phyloP scores from a whole-genome alignment of 306 rosid species.

The Vachellia pachyceras region DNA sequence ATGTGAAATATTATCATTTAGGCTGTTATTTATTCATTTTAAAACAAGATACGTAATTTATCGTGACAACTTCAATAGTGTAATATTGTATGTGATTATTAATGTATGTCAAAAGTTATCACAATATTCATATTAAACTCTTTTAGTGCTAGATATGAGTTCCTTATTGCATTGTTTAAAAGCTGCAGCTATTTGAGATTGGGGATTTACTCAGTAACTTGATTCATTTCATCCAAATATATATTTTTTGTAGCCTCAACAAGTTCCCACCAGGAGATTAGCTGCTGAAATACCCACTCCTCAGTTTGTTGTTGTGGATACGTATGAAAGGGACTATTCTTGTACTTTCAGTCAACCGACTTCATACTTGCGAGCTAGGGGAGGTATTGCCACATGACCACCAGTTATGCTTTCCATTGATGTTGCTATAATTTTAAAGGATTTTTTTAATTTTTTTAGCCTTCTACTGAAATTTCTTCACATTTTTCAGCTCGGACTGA shows the following conservation, averaged over 20 bases:
- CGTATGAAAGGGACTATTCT: slow-evolving; percentile 74
- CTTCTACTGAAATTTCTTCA: slow-evolving; percentile 12
- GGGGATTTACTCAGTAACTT: not conserved
- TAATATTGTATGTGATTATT: not conserved
- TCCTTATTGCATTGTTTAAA: not conserved
- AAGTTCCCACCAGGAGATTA: slow-evolving; percentile 51
- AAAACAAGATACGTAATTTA: not conserved
- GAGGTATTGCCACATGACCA: slow-evolving; percentile 48
- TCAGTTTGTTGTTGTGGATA: slow-evolving; percentile 65
- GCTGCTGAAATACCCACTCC: slow-evolving; percentile 73
- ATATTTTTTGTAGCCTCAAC: slow-evolving; percentile 40
- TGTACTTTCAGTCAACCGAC: slow-evolving; percentile 66
- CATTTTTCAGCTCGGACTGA: slow-evolving; percentile 60
- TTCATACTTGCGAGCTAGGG: slow-evolving; percentile 73
- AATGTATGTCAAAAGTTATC: not conserved
- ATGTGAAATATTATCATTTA: not conserved
- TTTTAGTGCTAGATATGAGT: not conserved
- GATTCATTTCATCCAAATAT: not conserved
- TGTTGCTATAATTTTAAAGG: not conserved
- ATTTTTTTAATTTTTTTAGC: not conserved
- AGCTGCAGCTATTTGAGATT: not conserved
- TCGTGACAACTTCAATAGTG: not conserved
- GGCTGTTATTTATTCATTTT: not conserved
- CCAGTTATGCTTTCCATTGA: slow-evolving; percentile 6
- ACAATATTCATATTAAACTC: not conserved